Conservation (phyloP, 2,329 filamentous ascomycete genomes). For the Juglanconis sp. region DNA sequence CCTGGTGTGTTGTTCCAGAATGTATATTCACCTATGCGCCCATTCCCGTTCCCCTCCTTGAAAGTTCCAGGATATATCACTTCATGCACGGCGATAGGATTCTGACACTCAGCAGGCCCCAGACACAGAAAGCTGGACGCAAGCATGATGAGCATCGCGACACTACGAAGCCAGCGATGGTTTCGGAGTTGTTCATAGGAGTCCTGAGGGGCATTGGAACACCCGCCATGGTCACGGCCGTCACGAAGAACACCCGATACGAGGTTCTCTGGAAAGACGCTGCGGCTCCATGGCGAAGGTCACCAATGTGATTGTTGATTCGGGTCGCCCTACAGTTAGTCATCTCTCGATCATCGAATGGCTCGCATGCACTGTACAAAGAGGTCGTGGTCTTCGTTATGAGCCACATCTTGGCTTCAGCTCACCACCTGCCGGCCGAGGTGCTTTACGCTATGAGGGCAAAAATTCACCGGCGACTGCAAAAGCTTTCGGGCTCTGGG, state of each 20-base stretch:
- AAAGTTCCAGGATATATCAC: too few relatives aligned
- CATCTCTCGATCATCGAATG: slow-evolving; percentile 10
- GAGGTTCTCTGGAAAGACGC: slow-evolving; percentile 41
- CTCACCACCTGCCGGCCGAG: slow-evolving; percentile 24
- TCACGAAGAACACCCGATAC: slow-evolving; percentile 49
- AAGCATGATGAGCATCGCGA: slow-evolving; percentile 39
- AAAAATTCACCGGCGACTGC: slow-evolving; percentile 40
- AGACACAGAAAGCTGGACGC: slow-evolving; percentile 30
- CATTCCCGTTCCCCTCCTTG: too few relatives aligned
- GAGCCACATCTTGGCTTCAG: slow-evolving; percentile 30
- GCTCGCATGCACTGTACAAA: slow-evolving; percentile 40
- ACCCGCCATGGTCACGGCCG: slow-evolving; percentile 23
- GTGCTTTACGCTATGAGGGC: slow-evolving; percentile 37
- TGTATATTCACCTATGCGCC: too few relatives aligned
- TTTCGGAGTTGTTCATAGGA: slow-evolving; percentile 46
- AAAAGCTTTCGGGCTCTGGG: slow-evolving; percentile 32
- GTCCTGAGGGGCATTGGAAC: slow-evolving; percentile 39
- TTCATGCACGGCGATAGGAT: too few relatives aligned
- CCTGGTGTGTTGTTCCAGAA: too few relatives aligned
- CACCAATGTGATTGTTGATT: slow-evolving; percentile 53
- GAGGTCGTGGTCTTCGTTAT: slow-evolving; percentile 47
- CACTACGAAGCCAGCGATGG: slow-evolving; percentile 43
- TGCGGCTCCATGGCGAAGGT: slow-evolving; percentile 45
- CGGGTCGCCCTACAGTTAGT: slow-evolving; percentile 46
- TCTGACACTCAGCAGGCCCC: not conserved